Evolutionary conservation across 345 rosid species (phyloP).

Genomic region (Eucalyptus brandiana): DNA sequence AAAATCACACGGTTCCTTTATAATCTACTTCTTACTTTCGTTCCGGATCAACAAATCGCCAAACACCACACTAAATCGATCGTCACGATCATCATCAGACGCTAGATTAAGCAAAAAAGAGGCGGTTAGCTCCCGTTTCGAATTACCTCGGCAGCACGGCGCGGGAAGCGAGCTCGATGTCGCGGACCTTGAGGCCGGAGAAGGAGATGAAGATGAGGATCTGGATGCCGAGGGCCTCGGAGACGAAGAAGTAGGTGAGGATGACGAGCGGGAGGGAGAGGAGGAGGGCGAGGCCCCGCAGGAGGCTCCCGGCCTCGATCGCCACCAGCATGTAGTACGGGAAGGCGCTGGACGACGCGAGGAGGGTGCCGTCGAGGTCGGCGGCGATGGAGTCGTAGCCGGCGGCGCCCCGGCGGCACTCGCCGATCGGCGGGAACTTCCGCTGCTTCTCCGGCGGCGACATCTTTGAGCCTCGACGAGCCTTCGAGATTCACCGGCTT

Average conservation of each 20-base stretch:
- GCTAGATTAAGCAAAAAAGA: not conserved
- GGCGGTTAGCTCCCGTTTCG: not conserved
- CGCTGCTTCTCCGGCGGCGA: not conserved
- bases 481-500: not conserved
- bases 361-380: constrained; percentile 91
- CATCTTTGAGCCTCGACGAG: not conserved
- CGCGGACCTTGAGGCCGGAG: constrained; percentile 77
- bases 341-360: constrained; percentile 65
- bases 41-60: not conserved
- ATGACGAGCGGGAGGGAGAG: constrained; percentile 62
- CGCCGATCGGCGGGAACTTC: constrained; percentile 38
- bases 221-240: constrained; percentile 81
- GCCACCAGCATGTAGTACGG: constrained; percentile 95
- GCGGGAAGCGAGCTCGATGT: constrained; percentile 79
- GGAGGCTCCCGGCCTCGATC: constrained; percentile 76
- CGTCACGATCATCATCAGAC: not conserved
- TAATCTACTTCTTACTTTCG: not conserved
- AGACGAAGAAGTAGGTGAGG: constrained; percentile 56
- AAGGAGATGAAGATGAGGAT: constrained; percentile 82
- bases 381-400: constrained; percentile 63
- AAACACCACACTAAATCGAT: not conserved
- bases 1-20: not conserved
- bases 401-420: constrained; percentile 17
- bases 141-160: constrained; percentile 53
- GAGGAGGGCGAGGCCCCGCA: constrained; percentile 75